These are phyloP conservation scores for Anastatica hierochuntica DNA, from an alignment of 345 rosid genomes.

Conservation along the genomic window DNA sequence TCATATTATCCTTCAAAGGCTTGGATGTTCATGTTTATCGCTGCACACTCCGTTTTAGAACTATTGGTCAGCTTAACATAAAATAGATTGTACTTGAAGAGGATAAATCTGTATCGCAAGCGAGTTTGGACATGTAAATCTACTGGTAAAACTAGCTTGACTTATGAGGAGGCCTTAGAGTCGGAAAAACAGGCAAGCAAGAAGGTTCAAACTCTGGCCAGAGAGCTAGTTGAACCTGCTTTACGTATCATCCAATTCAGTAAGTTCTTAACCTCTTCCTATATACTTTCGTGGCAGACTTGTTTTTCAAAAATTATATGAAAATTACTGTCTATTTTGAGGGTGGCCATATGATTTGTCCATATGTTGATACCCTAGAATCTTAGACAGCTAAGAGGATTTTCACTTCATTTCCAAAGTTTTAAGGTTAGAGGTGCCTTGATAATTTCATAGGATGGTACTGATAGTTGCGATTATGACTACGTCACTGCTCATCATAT, in stretches of 20 bases:
- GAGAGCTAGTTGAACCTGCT: constrained; percentile 62
- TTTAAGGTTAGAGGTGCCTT: not conserved
- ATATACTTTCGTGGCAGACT: not conserved
- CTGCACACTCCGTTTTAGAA: not conserved
- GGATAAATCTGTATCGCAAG: constrained; percentile 66
- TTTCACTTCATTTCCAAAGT: not conserved
- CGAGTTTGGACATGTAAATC: constrained; percentile 80
- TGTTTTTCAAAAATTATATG: not conserved
- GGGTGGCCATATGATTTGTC: not conserved
- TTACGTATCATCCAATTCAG: constrained; percentile 68
- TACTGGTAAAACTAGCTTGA: constrained; percentile 77
- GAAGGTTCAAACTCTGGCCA: constrained; percentile 70
- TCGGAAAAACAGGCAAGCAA: constrained; percentile 60
- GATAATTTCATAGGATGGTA: not conserved
- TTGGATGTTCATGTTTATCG: constrained; percentile 17
- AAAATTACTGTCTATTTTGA: not conserved
- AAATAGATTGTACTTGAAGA: constrained; percentile 58
- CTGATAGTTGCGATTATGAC: too few species aligned
- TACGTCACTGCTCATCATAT: too few species aligned
- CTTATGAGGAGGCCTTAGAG: constrained; percentile 93
- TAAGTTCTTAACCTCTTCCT: constrained; percentile 29
- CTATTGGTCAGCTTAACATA: constrained; percentile 32
- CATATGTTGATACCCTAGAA: not conserved
- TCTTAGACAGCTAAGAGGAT: not conserved
- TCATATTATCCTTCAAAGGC: not conserved